phyloP scores from a whole-genome alignment of 2,329 filamentous ascomycete genomes.

The Paecilomyces variotii region DNA sequence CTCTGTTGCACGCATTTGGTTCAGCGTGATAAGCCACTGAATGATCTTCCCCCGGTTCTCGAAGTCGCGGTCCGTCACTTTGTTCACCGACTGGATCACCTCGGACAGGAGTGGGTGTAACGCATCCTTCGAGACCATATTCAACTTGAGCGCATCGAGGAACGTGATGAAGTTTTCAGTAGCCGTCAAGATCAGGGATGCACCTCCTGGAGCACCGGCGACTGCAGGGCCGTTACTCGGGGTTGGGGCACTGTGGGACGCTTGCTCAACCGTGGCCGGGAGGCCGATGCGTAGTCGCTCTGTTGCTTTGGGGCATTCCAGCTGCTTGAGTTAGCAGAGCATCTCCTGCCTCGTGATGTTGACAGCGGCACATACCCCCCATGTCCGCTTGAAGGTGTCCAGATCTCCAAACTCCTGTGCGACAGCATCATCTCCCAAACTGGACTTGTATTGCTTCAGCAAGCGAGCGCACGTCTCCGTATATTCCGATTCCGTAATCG shows the following conservation, averaged over 20 bases:
- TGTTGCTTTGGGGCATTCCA: constrained; percentile 89
- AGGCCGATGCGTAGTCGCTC: constrained; percentile 88
- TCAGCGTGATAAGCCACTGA: constrained; percentile 93
- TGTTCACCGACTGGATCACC: constrained; percentile 94
- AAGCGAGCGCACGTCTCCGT: constrained; percentile 92
- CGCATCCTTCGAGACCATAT: constrained; percentile 88
- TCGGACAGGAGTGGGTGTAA: constrained; percentile 92
- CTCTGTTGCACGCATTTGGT: constrained; percentile 95
- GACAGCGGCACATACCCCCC: constrained; percentile 60
- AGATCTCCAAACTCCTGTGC: constrained; percentile 77
- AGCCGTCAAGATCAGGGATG: constrained; percentile 71
- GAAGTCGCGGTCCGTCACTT: constrained; percentile 91
- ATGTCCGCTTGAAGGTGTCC: constrained; percentile 83
- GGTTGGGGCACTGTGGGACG: constrained; percentile 43
- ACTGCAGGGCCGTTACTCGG: constrained; percentile 27
- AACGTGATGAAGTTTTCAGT: constrained; percentile 99
- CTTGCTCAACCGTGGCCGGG: constrained; percentile 68
- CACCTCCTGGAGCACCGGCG: constrained; percentile 24
- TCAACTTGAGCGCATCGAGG: constrained; percentile 86
- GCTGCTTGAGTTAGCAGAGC: constrained; percentile 42
- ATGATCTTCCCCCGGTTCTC: constrained; percentile 95
- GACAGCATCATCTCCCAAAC: constrained; percentile 85
- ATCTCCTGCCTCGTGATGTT: neutral
- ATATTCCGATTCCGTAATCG: constrained; percentile 83
- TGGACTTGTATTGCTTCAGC: constrained; percentile 93